Evolutionary conservation across 2,329 filamentous ascomycete genomes (phyloP).

Genomic region (Fusarium solani-melongenae): DNA sequence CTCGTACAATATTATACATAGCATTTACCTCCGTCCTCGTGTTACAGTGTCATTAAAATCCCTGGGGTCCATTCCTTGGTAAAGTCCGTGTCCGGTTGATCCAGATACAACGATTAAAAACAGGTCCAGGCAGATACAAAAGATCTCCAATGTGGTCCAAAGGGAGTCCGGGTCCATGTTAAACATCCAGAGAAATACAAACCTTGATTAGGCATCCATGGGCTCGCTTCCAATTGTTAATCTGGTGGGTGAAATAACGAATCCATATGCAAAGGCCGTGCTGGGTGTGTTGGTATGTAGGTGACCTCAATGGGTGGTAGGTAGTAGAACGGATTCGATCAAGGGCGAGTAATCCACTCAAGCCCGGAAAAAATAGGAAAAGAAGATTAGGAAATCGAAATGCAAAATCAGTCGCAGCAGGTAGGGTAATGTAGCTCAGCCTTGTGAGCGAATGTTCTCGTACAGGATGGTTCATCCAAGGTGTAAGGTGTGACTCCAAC

Average conservation of each 20-base stretch:
- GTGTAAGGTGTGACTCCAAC: slow-evolving; percentile 19
- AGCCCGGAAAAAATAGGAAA: background rate
- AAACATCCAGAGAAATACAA: slow-evolving; percentile 2
- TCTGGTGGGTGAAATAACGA: slow-evolving; percentile 1
- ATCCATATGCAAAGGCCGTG: background rate
- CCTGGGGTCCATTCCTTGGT: background rate
- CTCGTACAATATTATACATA: background rate
- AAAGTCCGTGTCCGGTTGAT: background rate
- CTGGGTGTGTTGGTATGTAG: background rate
- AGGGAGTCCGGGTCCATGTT: background rate
- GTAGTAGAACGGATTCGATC: background rate
- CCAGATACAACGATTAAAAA: background rate
- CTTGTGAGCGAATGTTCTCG: slow-evolving; percentile 3
- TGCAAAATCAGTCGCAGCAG: background rate
- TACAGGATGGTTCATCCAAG: slow-evolving; percentile 22
- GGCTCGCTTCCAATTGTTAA: background rate
- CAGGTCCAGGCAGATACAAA: slow-evolving; percentile 7
- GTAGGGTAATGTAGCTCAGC: background rate
- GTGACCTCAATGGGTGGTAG: background rate
- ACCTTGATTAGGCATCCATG: background rate
- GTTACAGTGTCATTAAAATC: background rate
- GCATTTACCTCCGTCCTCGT: background rate
- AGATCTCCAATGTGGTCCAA: slow-evolving; percentile 6
- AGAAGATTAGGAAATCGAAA: slow-evolving; percentile 22
- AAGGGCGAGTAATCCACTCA: background rate